Evolutionary conservation across 2,329 filamentous ascomycete species (phyloP), one percentile per base, ranked within the genome.

Genomic region (Raffaelea deltoideospora): DNA sequence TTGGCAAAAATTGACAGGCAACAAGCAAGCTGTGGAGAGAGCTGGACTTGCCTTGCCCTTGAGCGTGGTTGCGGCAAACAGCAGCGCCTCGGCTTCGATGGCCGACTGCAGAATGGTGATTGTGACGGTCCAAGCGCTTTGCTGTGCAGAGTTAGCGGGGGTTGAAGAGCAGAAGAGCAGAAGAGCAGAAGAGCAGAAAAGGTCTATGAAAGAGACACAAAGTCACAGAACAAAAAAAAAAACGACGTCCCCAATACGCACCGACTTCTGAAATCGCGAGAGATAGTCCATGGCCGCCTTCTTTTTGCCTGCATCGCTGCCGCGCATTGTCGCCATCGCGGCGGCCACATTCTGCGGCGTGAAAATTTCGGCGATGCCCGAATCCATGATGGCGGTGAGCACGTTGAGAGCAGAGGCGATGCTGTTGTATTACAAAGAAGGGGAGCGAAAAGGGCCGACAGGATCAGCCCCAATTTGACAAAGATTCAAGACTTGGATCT

Each of bases 231-330:
- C 13, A 24, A 14, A 33, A 14, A 13, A 13, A 17, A 24, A 30
- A 23, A 20, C 3, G 4, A 18, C 34, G 27, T 7, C 7, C n/a
- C 18, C 5, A 17, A 15, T 20, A 72, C 79, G 48, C 60, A 94
- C 88, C 58, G 90, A 96, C 74, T 98, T 98, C 71, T 98, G 90
- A 61, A 96, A 98, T 49, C 76, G 78, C 61, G 93, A 83, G 42
- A 98, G 69, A 56, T 79, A 98, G 55, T 88, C 77, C 48, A 55
- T 53, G 54, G 95, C 87, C 41, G 85, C 87, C 58, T 86, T 80
- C 56, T 80, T 79, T 66, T 96, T 96, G 53, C 79, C 71, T 52
- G 80, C 73, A 53, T 88, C 76, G 47, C 76, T 80, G 60, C 79
- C 82, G 55, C 86, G 79, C 87, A 98, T 94, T 45, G 87, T 90